Base-by-base conservation (phyloP, 805 yeast species). In the Candida wancherniae region DNA sequence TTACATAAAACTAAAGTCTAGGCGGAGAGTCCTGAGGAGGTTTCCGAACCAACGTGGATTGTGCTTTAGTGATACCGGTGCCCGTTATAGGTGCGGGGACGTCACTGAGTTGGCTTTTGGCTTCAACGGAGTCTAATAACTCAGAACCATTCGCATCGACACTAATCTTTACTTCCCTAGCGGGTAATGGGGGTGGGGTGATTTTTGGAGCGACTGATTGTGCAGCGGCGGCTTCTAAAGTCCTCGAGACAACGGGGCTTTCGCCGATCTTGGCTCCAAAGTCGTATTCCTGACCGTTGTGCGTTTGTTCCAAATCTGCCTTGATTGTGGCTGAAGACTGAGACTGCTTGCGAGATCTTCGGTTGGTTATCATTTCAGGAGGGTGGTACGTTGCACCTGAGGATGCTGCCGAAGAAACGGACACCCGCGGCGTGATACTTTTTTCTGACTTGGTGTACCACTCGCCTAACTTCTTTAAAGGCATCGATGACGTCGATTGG, bases 311-410 rank as follows among this genome's bases (percentile, higher is more conserved):
- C 6, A 28, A 15, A 24, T 39, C 45, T 10, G 44, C 33, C n/a
- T 26, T 26, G 23, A 33, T 19, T 4, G 45, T 41, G n/a, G 42
- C 35, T 6, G 41, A 25, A 5, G 47, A 40, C 23, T 43, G 42
- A 5, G 47, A 40, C 23, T 43, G 42, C 22, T 40, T 44, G 11
- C 48, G 57, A 36, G 64, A 34, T 45, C 82, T 61, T 48, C 84
- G 59, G 16, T 64, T 74, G 24, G 72, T 63, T n/a, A 79, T 79
- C 85, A 79, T 79, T 47, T 78, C 84, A 0, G 84, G 84, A 0
- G 79, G 73, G 5, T 53, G 58, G 35, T 69, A 67, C 2, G 26
- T 12, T 6, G 32, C 7, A 2, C 26, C 24, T 1, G 33, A 15
- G 4, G 27, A 15, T 5, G 37, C 15, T 18, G 20, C 20, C 20